Base-by-base conservation (phyloP, 164 flowering plant species). In the Sedum album region DNA sequence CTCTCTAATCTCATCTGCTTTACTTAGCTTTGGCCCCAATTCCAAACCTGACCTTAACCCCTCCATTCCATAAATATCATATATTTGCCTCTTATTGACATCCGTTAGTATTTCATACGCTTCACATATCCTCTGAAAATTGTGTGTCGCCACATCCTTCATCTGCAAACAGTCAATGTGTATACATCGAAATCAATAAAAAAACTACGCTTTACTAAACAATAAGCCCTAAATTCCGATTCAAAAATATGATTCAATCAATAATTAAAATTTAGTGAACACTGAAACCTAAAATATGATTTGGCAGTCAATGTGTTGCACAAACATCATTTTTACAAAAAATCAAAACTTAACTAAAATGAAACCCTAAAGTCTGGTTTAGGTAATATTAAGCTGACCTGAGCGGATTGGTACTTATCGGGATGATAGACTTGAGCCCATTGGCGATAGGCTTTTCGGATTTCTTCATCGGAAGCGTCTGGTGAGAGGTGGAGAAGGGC, bases 31-130 rank as follows among this genome's bases (percentile, higher is more conserved):
- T 15, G 90, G 82, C 31, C 99, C 97, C 73, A 94, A 90, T 74
- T 94, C 97, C 75, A 94, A 75, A 65, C 99, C 97, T 60, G 99
- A 86, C 48, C 70, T 87, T 69, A 94, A 33, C 23, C 99, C 99
- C 80, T 91, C 99, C 93, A 94, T 90, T n/a, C 99, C 99, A 79
- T 94, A 94, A 31, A 94, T 87, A 71, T 94, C 99, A 83, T 94
- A 94, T 75, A 94, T 88, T 68, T 75, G 82, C 69, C 97, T 82
- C 70, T 88, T 94, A 31, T 75, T 68, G 71, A 81, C 95, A 79
- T 94, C 92, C 0, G 89, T 80, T 67, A 94, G 78, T 42, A 91
- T 85, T 73, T 90, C 99, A 75, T 94, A 94, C 4, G 99, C 99
- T 81, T 94, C 84, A 73, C 96, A 84, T 65, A 94, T 88, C 70